Conservation (phyloP, 352 stramenopile genomes). For the Phytophthora lateralis region DNA sequence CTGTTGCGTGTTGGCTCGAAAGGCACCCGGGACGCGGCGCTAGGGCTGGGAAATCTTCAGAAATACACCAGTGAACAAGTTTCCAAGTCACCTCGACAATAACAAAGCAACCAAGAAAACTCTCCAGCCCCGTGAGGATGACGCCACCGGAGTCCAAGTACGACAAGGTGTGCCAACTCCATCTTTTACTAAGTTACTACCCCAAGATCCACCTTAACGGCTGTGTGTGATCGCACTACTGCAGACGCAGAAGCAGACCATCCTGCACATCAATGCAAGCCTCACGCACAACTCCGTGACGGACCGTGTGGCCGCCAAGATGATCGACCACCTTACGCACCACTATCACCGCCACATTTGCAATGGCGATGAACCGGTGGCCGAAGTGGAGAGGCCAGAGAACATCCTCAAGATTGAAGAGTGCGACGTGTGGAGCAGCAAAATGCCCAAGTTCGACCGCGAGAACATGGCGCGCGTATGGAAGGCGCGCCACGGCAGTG, state of each 20-base stretch:
- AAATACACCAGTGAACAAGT: conserved; percentile 19
- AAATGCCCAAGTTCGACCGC: conserved; percentile 72
- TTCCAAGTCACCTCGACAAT: conserved; percentile 4
- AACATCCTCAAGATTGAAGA: conserved; percentile 73
- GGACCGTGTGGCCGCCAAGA: conserved; percentile 63
- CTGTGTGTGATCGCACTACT: not conserved
- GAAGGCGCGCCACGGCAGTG: conserved; percentile 66
- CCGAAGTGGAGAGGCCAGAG: conserved; percentile 30
- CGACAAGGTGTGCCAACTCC: conserved; percentile 7
- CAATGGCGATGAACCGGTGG: conserved; percentile 11
- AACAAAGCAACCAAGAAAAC: not conserved
- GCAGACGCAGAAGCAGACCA: conserved; percentile 63
- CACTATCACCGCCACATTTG: conserved; percentile 70
- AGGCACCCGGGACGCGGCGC: not conserved
- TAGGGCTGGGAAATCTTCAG: not conserved
- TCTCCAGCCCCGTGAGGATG: conserved; percentile 4
- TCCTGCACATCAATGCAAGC: conserved; percentile 81
- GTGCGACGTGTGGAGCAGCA: conserved; percentile 67
- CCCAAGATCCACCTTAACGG: conserved; percentile 3
- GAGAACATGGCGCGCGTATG: conserved; percentile 75
- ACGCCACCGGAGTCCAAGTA: conserved; percentile 13
- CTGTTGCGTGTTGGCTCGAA: not conserved
- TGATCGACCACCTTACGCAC: conserved; percentile 74
- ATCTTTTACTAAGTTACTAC: not conserved
- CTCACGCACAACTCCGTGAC: conserved; percentile 78